These are phyloP conservation scores for Plasmodium sp. DNA, from an alignment of 169 alveolate species.

Conservation along the genomic window DNA sequence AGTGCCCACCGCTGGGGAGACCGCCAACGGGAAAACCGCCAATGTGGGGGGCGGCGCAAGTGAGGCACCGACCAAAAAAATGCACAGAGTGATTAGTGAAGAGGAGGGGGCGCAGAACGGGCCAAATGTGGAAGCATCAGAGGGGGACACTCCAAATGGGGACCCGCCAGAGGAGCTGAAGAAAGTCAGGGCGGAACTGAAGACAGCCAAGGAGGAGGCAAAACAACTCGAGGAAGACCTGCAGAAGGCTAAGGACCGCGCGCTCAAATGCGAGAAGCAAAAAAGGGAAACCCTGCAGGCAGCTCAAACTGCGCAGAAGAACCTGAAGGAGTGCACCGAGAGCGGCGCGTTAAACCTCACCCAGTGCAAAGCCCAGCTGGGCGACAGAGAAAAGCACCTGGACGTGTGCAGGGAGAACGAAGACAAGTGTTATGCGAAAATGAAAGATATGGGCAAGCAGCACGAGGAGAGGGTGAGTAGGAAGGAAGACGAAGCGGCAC, in stretches of 20 bases:
- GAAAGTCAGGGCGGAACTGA: too few relatives aligned
- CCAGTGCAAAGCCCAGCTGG: background rate
- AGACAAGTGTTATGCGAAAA: background rate
- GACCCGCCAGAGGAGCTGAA: too few relatives aligned
- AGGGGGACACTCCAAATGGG: background rate
- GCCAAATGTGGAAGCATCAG: too few relatives aligned
- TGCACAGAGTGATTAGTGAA: too few relatives aligned
- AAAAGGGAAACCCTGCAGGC: background rate
- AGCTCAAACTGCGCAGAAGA: slow-evolving; percentile 2
- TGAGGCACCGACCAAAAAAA: too few relatives aligned
- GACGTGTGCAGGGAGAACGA: slow-evolving; percentile 30
- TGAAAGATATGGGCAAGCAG: background rate
- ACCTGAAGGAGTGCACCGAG: background rate
- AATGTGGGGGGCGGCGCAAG: background rate
- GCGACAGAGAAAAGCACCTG: background rate
- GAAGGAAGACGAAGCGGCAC: slow-evolving; percentile 6
- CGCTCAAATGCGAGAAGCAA: slow-evolving; percentile 3
- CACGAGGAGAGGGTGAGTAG: slow-evolving; percentile 3
- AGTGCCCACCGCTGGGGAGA: background rate
- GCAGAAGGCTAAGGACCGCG: background rate
- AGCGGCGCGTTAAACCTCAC: background rate
- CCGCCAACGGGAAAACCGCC: background rate
- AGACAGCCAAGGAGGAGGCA: background rate
- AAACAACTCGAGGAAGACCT: background rate
- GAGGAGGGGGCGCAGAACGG: too few relatives aligned